These are phyloP conservation scores for Barnettozyma wickerhamii DNA, from an alignment of 805 yeast species.

Conservation along the genomic window DNA sequence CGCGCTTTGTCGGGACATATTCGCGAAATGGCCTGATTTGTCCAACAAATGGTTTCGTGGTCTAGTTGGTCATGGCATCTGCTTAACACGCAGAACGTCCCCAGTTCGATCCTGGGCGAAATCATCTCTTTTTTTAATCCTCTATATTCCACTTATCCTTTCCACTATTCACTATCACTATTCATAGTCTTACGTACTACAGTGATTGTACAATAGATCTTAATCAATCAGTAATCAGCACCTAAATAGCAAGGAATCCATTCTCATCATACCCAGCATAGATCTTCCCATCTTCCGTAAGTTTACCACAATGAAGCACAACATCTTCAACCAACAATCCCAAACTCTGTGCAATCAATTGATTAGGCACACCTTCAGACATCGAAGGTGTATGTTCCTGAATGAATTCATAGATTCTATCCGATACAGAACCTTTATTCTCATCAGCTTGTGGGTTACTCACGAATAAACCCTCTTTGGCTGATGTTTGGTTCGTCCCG, in stretches of 20 bases:
- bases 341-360: slow-evolving; percentile 54
- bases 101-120: slow-evolving; percentile 99
- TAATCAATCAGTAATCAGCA: too few species aligned
- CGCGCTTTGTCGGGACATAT: too few species aligned
- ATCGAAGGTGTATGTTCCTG: slow-evolving; percentile 48
- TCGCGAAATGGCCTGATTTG: too few species aligned
- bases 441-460: slow-evolving; percentile 33
- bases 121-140: slow-evolving; percentile 52
- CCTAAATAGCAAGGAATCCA: slow-evolving; percentile 48
- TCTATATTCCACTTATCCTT: too few species aligned
- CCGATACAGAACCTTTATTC: slow-evolving; percentile 30
- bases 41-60: slow-evolving; percentile 74
- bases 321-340: slow-evolving; percentile 46
- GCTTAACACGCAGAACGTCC: slow-evolving; percentile 99
- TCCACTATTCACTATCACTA: too few species aligned
- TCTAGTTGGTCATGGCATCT: slow-evolving; percentile 99
- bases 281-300: slow-evolving; percentile 64
- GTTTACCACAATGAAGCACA: slow-evolving; percentile 42
- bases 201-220: too few species aligned
- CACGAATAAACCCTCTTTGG: slow-evolving; percentile 37
- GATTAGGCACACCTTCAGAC: slow-evolving; percentile 75
- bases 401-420: slow-evolving; percentile 44
- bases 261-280: slow-evolving; percentile 69
- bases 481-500: slow-evolving; percentile 6
- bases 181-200: too few species aligned